These are phyloP conservation scores for Botrytis sinoallii DNA, from an alignment of 2,329 filamentous ascomycete species.

Conservation along the genomic window DNA sequence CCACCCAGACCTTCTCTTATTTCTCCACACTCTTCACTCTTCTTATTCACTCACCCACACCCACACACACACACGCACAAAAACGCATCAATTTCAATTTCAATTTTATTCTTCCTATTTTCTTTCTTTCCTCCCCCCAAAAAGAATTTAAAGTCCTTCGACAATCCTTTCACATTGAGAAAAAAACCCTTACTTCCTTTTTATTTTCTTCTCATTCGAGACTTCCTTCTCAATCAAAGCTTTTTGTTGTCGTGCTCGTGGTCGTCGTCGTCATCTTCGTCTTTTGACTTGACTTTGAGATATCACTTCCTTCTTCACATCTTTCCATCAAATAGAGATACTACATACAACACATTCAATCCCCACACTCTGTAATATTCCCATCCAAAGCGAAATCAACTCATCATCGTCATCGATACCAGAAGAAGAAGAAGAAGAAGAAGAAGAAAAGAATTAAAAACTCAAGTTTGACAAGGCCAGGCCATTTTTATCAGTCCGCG, in stretches of 20 bases:
- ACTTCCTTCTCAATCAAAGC: background rate
- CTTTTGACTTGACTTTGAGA: conserved; percentile 4
- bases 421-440: background rate
- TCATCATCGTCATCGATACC: background rate
- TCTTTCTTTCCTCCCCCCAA: background rate
- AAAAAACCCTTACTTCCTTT: background rate
- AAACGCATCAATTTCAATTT: conserved; percentile 11
- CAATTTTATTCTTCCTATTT: background rate
- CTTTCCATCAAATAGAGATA: background rate
- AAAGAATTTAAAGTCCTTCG: background rate
- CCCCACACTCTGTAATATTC: conserved; percentile 5
- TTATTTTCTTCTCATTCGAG: background rate
- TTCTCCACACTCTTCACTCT: conserved; percentile 1
- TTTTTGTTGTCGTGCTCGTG: background rate
- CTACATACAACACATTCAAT: background rate
- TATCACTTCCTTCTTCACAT: conserved; percentile 1
- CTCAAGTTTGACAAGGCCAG: background rate
- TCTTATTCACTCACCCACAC: background rate
- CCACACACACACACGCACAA: background rate
- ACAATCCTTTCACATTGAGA: background rate
- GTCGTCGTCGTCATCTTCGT: background rate
- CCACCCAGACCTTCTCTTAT: conserved; percentile 4
- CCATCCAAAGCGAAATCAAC: background rate
- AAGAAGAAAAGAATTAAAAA: background rate
- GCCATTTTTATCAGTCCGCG: conserved; percentile 5